Conservation (phyloP, 192 early-diverging fungal species). For the Coemansia sp. region DNA sequence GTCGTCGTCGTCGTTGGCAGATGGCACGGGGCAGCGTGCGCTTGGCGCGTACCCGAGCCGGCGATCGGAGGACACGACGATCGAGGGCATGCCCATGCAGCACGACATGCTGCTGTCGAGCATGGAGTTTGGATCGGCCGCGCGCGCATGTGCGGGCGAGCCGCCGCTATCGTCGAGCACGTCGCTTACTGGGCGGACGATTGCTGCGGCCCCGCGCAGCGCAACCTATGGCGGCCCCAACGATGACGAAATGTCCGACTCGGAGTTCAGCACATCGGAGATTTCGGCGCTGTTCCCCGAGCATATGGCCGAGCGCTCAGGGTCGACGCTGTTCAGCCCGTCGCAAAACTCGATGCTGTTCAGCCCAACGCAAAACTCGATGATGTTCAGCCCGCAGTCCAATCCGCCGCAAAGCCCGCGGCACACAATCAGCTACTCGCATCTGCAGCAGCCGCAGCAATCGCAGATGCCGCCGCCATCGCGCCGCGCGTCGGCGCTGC, state of each 20-base stretch:
- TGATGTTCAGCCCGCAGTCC: too few relatives aligned
- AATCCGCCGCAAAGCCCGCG: conserved; percentile 1
- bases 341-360: conserved; percentile 38
- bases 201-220: conserved; percentile 1
- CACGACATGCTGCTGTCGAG: conserved; percentile 16
- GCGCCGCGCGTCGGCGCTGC: conserved; percentile 1
- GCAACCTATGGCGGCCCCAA: not conserved
- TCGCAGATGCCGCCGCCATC: not conserved
- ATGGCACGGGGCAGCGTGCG: conserved; percentile 20
- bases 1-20: conserved; percentile 8
- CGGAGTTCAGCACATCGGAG: conserved; percentile 27
- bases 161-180: conserved; percentile 16
- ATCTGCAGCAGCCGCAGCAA: not conserved
- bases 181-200: conserved; percentile 7
- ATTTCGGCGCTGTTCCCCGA: conserved; percentile 23
- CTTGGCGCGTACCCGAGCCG: conserved; percentile 2
- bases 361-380: too few relatives aligned
- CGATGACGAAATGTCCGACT: conserved; percentile 16
- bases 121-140: conserved; percentile 39
- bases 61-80: conserved; percentile 19
- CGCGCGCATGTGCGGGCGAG: conserved; percentile 16
- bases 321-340: conserved; percentile 30
- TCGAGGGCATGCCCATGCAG: not conserved
- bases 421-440: conserved; percentile 7
- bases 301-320: conserved; percentile 19